These are phyloP conservation scores for Penicillium sp. DNA, from an alignment of 2,329 filamentous ascomycete genomes.

Conservation along the genomic window DNA sequence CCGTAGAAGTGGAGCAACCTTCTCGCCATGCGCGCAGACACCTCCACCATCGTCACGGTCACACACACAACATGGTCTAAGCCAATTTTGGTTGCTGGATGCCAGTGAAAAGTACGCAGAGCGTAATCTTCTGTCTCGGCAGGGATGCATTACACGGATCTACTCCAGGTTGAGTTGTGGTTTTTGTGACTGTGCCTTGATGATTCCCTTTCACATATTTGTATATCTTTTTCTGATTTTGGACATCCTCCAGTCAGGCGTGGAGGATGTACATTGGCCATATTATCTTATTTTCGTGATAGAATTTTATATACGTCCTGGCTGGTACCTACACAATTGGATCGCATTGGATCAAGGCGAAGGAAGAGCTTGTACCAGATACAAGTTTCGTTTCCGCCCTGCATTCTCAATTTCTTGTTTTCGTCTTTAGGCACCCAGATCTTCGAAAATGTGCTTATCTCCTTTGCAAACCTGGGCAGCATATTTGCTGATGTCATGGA, in stretches of 20 bases:
- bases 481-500: background rate
- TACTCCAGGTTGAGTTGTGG: slow-evolving; percentile 1
- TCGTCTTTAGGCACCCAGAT: background rate
- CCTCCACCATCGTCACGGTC: slow-evolving; percentile 27
- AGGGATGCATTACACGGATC: slow-evolving; percentile 2
- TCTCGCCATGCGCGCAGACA: slow-evolving; percentile 23
- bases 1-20: slow-evolving; percentile 20
- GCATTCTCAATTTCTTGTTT: background rate
- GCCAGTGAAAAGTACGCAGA: slow-evolving; percentile 7
- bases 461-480: background rate
- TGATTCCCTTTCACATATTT: slow-evolving; percentile 20
- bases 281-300: slow-evolving; percentile 10
- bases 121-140: slow-evolving; percentile 6
- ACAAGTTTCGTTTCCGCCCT: background rate
- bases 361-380: background rate
- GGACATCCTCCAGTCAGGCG: slow-evolving; percentile 6
- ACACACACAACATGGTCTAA: slow-evolving; percentile 19
- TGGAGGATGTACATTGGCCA: slow-evolving; percentile 7
- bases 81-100: background rate
- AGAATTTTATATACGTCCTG: slow-evolving; percentile 9
- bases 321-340: slow-evolving; percentile 1
- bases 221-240: slow-evolving; percentile 7
- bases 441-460: too few species aligned
- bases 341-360: background rate
- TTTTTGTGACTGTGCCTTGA: slow-evolving; percentile 8